Base-by-base conservation (phyloP, 805 yeast genomes). In the Wickerhamomyces bovis region DNA sequence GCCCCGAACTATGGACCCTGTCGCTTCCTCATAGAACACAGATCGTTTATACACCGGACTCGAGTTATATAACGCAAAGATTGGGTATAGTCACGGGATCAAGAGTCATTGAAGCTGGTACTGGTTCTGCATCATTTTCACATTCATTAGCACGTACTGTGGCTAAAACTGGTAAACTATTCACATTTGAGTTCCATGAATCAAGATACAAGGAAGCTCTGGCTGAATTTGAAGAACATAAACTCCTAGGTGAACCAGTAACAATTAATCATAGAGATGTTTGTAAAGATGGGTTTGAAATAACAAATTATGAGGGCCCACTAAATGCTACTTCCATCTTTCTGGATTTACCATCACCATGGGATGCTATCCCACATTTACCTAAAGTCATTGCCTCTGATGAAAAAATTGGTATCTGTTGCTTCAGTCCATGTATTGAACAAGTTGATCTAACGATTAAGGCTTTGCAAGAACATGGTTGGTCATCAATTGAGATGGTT, bases 391-490 rank as follows among this genome's bases (percentile, higher is more conserved):
- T 86, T 15, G 68, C 85, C 9, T 63, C 68, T 9, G 67, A 67
- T 18, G 70, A 73, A 46, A 71, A 73, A 23, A 86, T 81, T 20
- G 81, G 85, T 3, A 75, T 94, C 45, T 94, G 99, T 67, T 94
- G 99, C 66, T 94, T 94, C 62, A 87, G 96, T 36, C 99, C 99
- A 10, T 94, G 99, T 66, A 86, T 94, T 42, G 99, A 94, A 67
- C 99, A 94, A 68, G 99, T 94, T 4, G 84, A 84, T 48, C 83
- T 86, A 61, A 87, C 98, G 0, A 80, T 92, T 12, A 83, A 78
- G 53, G 83, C 86, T 0, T 68, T 94, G 48, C 81, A 83, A 54
- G 75, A 71, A 30, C 63, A 81, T 39, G 96, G 95, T 1, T 94
- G 97, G 96, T 74, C 77, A 6, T 75, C 78, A 16, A 81, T 94